Evolutionary conservation across 2,329 filamentous ascomycete species (phyloP), one percentile per base, ranked within the genome.

Genomic region (Pleomassaria siparia): DNA sequence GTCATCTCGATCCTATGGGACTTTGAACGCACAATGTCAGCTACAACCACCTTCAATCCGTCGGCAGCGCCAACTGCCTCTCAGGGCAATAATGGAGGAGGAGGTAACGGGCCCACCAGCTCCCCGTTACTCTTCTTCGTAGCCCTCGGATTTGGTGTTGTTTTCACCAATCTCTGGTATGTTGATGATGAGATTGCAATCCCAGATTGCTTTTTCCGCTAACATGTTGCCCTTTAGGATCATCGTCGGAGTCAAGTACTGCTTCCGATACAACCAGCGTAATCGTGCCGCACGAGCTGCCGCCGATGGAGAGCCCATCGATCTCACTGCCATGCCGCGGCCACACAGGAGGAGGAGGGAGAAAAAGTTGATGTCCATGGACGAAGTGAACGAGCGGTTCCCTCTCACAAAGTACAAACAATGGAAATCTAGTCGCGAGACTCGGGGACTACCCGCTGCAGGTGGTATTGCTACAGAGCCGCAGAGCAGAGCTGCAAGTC

Each of bases 291-390:
- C 90, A 63, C 85, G 89, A 60, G 76, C 81, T 74, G 76, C 88
- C 56, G 88, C 91, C 58, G 88, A 88, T 67, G 74, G 74, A 51
- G 91, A 96, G 54, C 89, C 88, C 13, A 95, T 99, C 64, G 91
- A 91, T 53, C 77, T 99, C 55, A 83, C 91, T 49, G 82, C 86
- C 47, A 91, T 97, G 81, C 89, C 90, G 48, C 77, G 90, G 50
- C 87, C 90, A 42, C 91, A 94, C 69, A 84, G 94, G 47, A 83
- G 92, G 63, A 83, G 92, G 56, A 84, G 91, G 50, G 94, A 99
- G 73, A 99, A 99, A 84, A 99, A 96, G 72, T 74, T 99, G 59
- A 97, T 99, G 94, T 89, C 88, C 2, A 96, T 97, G 85, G 94
- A 99, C 53, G 94, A 99, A 73, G 94, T 99, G 54, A 97, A 99